A percentile compares a stretch with the other conserved stretches of the same genome.
Conservation (phyloP, 495 filamentous ascomycete species). For the Friedmanniomyces simplex region DNA sequence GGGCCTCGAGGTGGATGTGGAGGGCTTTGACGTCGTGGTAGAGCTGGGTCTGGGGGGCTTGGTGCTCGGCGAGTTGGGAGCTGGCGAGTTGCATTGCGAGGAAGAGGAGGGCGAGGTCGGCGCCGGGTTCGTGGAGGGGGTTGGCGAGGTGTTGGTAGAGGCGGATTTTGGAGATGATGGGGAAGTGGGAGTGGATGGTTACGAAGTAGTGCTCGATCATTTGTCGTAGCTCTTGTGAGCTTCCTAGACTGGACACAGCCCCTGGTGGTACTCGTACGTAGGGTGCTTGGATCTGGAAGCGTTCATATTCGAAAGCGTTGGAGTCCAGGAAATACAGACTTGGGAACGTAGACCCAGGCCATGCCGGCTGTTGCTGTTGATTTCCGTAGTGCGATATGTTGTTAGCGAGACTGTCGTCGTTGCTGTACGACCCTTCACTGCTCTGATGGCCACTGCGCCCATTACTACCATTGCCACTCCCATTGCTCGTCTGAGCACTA, state of each 20-base stretch:
- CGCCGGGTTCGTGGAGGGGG: conserved; percentile 34
- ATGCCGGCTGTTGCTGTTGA: neutral
- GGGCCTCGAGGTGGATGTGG: conserved; percentile 29
- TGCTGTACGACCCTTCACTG: conserved; percentile 1
- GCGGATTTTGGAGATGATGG: conserved; percentile 21
- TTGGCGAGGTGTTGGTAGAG: conserved; percentile 22
- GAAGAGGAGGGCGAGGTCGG: conserved; percentile 41
- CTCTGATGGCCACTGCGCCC: neutral
- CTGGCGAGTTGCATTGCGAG: conserved; percentile 41
- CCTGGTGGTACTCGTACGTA: conserved; percentile 10
- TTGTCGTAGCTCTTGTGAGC: conserved; percentile 9
- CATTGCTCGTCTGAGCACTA: conserved; percentile 11
- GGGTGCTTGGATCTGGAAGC: conserved; percentile 16
- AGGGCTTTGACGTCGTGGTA: conserved; percentile 39
- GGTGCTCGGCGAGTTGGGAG: conserved; percentile 21
- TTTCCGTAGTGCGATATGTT: neutral
- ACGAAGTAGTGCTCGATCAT: conserved; percentile 18
- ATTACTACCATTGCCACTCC: conserved; percentile 21
- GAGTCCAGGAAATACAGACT: conserved; percentile 25
- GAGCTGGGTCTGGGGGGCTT: conserved; percentile 28
- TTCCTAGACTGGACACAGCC: conserved; percentile 8
- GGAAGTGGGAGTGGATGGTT: conserved; percentile 17
- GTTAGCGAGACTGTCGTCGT: neutral
- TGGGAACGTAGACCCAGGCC: conserved; percentile 11
- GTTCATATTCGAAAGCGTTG: conserved; percentile 18